Percentiles rank a stretch among this genome's conserved stretches.
These are phyloP conservation scores for Anisodus acutangulus DNA, from an alignment of 257 asterid genomes.

Conservation along the genomic window DNA sequence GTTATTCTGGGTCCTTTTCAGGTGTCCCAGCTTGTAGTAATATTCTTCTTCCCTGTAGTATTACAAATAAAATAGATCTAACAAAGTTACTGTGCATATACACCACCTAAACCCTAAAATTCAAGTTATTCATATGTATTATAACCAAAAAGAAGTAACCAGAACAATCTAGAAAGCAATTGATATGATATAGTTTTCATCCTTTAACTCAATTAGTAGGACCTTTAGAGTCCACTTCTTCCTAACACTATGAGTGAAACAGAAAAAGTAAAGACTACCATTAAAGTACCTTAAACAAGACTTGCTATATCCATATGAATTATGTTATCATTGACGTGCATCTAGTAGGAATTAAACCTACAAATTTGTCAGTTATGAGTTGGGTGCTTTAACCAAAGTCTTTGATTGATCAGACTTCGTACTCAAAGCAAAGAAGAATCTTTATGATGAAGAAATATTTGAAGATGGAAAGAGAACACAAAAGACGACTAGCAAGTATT, in stretches of 20 bases:
- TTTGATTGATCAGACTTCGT: background rate
- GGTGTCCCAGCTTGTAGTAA: conserved; percentile 13
- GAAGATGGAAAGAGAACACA: background rate
- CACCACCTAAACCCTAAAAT: conserved; percentile 20
- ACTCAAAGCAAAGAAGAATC: background rate
- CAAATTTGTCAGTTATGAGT: too few relatives aligned
- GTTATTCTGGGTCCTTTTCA: background rate
- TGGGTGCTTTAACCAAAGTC: background rate
- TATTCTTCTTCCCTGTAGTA: conserved; percentile 24
- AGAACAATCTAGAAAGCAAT: background rate
- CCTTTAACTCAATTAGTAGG: background rate
- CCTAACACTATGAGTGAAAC: too few relatives aligned
- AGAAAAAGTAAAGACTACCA: too few relatives aligned
- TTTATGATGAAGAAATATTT: background rate
- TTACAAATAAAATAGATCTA: background rate
- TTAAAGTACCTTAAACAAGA: too few relatives aligned
- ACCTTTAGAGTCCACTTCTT: too few relatives aligned
- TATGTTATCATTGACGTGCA: too few relatives aligned
- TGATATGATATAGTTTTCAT: background rate
- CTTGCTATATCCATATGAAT: too few relatives aligned
- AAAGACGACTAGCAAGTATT: background rate
- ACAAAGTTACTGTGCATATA: background rate
- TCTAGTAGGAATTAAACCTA: too few relatives aligned
- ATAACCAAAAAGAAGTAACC: too few relatives aligned
- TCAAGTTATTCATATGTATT: background rate